phyloP scores from a whole-genome alignment of 164 flowering plant species.

The Kalanchoe fedtschenkoi region DNA sequence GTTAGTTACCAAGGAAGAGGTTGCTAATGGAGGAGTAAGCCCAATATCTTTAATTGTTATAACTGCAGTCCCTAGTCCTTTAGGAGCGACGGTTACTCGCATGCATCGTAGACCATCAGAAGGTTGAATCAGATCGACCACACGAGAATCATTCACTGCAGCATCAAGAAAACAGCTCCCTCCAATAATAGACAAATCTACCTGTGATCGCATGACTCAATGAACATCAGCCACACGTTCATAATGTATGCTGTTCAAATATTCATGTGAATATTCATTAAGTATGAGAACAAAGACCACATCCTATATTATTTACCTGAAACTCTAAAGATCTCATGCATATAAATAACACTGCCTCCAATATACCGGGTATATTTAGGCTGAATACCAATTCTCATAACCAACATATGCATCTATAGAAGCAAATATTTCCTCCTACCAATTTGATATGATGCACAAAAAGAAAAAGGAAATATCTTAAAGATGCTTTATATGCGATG shows the following conservation, averaged over 20 bases:
- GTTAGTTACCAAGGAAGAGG: slow-evolving; percentile 55
- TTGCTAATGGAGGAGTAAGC: slow-evolving; percentile 52
- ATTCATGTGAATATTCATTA: neutral
- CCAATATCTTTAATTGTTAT: slow-evolving; percentile 72
- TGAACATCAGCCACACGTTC: neutral
- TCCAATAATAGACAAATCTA: slow-evolving; percentile 63
- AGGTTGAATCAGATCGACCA: slow-evolving; percentile 53
- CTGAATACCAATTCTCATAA: neutral
- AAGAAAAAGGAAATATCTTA: neutral
- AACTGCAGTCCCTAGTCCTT: slow-evolving; percentile 60
- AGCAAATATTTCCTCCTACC: neutral
- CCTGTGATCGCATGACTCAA: slow-evolving; percentile 19
- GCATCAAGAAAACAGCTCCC: slow-evolving; percentile 76
- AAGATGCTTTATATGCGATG: neutral
- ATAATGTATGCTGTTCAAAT: neutral
- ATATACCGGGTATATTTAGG: neutral
- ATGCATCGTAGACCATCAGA: slow-evolving; percentile 43
- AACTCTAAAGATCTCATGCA: neutral
- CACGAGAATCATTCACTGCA: slow-evolving; percentile 60
- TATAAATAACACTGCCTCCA: neutral
- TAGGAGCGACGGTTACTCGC: slow-evolving; percentile 47
- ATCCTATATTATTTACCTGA: neutral
- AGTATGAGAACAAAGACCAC: neutral
- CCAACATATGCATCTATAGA: too few species aligned
- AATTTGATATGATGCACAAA: neutral